These are phyloP conservation scores for Chimonanthus praecox DNA, from an alignment of 164 flowering plant species.

Conservation along the genomic window DNA sequence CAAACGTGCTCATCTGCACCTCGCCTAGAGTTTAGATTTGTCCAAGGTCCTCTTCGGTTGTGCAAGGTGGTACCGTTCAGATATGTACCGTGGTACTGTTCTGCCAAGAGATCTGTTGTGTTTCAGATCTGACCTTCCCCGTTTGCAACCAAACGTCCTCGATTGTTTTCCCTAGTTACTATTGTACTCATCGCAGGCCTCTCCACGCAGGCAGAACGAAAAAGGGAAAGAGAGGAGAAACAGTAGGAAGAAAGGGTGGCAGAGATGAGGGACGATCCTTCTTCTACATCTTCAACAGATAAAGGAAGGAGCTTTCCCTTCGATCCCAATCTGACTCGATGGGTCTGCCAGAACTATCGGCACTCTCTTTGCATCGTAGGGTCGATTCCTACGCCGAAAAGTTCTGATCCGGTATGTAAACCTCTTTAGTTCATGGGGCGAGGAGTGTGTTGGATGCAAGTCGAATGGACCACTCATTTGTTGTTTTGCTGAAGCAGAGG, in stretches of 20 bases:
- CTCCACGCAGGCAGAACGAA: slow-evolving; percentile 20
- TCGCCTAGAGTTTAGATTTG: too few relatives aligned
- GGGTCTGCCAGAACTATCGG: slow-evolving; percentile 87
- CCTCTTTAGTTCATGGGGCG: slow-evolving; percentile 62
- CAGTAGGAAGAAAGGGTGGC: not conserved
- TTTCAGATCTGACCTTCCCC: too few relatives aligned
- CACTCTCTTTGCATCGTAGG: slow-evolving; percentile 67
- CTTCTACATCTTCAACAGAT: slow-evolving; percentile 12
- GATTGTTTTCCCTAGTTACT: too few relatives aligned
- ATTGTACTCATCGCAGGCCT: too few relatives aligned
- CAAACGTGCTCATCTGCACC: too few relatives aligned
- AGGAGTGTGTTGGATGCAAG: slow-evolving; percentile 68
- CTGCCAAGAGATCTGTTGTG: too few relatives aligned
- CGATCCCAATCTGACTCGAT: slow-evolving; percentile 80
- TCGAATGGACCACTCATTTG: slow-evolving; percentile 89
- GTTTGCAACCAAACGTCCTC: too few relatives aligned
- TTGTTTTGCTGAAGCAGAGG: slow-evolving; percentile 81
- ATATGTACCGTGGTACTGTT: too few relatives aligned
- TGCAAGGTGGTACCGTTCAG: too few relatives aligned
- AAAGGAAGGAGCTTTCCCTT: slow-evolving; percentile 49
- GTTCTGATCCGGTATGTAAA: slow-evolving; percentile 79
- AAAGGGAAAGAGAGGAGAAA: not conserved
- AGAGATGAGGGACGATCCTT: slow-evolving; percentile 26
- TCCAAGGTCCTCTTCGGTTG: too few relatives aligned
- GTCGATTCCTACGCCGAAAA: slow-evolving; percentile 85